phyloP scores from a whole-genome alignment of 768 basidiomycete genomes.

The Suillus clintonianus region DNA sequence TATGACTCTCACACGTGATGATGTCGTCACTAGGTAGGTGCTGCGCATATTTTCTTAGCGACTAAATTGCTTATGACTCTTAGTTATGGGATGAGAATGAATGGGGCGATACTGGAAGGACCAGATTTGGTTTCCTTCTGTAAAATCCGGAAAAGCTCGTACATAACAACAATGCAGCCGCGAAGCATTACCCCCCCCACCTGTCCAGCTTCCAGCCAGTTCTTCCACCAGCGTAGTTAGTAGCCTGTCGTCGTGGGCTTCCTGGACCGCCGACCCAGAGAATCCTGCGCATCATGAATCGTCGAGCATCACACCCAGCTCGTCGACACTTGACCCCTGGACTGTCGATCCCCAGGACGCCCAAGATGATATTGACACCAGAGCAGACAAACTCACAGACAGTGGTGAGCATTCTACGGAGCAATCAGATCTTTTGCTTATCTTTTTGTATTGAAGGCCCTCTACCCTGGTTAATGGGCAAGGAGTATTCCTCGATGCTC shows the following conservation, averaged over 20 bases:
- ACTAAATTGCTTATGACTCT: not conserved
- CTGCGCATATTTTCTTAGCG: not conserved
- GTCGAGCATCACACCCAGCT: not conserved
- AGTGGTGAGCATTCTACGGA: not conserved
- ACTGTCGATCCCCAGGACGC: not conserved
- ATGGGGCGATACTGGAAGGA: not conserved
- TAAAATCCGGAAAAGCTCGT: not conserved
- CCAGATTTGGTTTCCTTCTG: not conserved
- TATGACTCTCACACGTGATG: not conserved
- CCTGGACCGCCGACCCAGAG: not conserved
- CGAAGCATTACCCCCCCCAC: not conserved
- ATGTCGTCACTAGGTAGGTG: not conserved
- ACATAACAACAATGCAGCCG: not conserved
- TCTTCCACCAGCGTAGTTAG: not conserved
- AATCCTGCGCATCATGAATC: too few relatives aligned
- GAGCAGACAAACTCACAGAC: not conserved
- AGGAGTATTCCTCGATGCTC: not conserved
- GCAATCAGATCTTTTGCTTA: not conserved
- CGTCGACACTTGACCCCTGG: not conserved
- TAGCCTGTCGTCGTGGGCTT: not conserved
- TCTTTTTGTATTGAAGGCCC: not conserved
- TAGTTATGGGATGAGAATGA: not conserved
- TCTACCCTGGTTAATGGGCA: not conserved
- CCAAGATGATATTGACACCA: not conserved
- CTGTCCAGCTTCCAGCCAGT: not conserved